A percentile compares a stretch with the other conserved stretches of the same genome.
Conservation (phyloP, 805 yeast species). For the Isabelozyma gotoi region DNA sequence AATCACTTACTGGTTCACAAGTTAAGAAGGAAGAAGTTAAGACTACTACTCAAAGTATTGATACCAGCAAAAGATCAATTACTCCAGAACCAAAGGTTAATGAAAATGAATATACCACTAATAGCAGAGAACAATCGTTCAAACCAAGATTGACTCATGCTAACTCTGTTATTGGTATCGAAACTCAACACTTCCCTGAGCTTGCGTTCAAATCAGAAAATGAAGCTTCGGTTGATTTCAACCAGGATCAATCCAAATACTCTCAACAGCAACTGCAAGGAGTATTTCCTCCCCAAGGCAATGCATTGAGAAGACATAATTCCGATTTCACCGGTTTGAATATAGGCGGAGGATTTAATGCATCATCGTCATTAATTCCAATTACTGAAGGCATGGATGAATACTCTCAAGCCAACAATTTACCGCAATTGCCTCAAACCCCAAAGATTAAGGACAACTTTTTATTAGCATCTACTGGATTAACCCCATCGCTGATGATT, state of each 20-base stretch:
- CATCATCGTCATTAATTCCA: slow-evolving; percentile 7
- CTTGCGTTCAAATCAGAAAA: no score
- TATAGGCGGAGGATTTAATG: slow-evolving; percentile 4
- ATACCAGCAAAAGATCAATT: not conserved
- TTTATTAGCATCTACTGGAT: slow-evolving; percentile 21
- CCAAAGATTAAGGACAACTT: slow-evolving; percentile 32
- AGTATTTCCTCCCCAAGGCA: slow-evolving; percentile 2
- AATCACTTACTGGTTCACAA: not conserved
- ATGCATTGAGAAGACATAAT: slow-evolving; percentile 20
- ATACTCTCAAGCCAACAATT: not conserved
- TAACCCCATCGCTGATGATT: slow-evolving; percentile 21
- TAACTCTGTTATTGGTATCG: slow-evolving; percentile 29
- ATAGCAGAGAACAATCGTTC: slow-evolving; percentile 1
- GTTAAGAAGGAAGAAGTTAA: not conserved
- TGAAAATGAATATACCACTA: slow-evolving; percentile 1
- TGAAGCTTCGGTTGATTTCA: not conserved
- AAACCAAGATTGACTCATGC: slow-evolving; percentile 22
- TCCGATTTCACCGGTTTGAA: slow-evolving; percentile 19
- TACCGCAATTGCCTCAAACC: slow-evolving; percentile 29
- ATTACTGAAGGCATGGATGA: slow-evolving; percentile 8
- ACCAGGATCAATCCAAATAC: not conserved
- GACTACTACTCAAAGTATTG: no score
- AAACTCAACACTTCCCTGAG: slow-evolving; percentile 7
- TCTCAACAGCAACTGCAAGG: slow-evolving; percentile 4
- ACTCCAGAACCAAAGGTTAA: not conserved